Percentiles rank a stretch among this genome's conserved stretches.
phyloP scores from a whole-genome alignment of 495 filamentous ascomycete genomes.

The Amorphotheca resinae region DNA sequence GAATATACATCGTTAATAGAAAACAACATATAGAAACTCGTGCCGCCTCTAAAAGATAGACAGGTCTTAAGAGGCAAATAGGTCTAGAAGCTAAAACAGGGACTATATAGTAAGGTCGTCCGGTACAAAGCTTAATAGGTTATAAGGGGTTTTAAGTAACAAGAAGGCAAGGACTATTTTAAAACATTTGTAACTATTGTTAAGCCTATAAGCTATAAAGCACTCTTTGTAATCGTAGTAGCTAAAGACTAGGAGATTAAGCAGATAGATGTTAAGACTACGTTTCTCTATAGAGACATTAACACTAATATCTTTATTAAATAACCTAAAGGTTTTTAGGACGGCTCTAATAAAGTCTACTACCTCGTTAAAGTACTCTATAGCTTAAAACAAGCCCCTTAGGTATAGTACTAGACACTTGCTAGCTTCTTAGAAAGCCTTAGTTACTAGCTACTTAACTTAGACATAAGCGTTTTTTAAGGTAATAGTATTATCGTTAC shows the following conservation, averaged over 20 bases:
- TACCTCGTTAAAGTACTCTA: slow-evolving; percentile 25
- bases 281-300: slow-evolving; percentile 24
- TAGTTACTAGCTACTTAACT: slow-evolving; percentile 14
- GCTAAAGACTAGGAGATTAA: slow-evolving; percentile 21
- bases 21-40: not conserved
- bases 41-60: slow-evolving; percentile 14
- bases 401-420: slow-evolving; percentile 27
- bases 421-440: slow-evolving; percentile 21
- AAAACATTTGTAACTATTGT: slow-evolving; percentile 32
- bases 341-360: slow-evolving; percentile 1
- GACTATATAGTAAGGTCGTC: not conserved
- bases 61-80: slow-evolving; percentile 16
- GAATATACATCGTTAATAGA: not conserved
- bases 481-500: not conserved
- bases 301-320: slow-evolving; percentile 24
- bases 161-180: slow-evolving; percentile 3
- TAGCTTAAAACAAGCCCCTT: slow-evolving; percentile 28
- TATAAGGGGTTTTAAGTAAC: not conserved
- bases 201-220: slow-evolving; percentile 26
- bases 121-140: not conserved
- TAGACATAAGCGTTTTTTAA: not conserved
- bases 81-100: not conserved
- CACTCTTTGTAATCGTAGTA: slow-evolving; percentile 22
- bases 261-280: slow-evolving; percentile 26
- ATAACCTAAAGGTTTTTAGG: slow-evolving; percentile 16